A percentile compares a stretch with the other conserved stretches of the same genome.
Conservation (phyloP, 1,284 basidiomycete species). For the Pterulicium gracile region DNA sequence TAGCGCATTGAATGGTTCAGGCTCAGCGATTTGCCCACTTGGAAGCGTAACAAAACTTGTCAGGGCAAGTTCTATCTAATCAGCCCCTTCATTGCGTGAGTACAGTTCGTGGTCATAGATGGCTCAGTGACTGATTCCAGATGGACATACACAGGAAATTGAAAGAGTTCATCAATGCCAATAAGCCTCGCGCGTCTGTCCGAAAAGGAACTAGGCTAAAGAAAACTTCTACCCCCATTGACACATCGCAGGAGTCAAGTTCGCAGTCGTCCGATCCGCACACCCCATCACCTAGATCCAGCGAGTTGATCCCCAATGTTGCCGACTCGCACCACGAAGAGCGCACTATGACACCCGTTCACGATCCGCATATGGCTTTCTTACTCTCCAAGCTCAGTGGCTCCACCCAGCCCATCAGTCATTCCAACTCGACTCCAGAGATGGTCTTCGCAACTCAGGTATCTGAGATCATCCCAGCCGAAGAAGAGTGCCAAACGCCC, state of each 20-base stretch:
- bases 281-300: not conserved
- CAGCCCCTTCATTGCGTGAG: constrained; percentile 87
- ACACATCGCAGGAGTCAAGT: constrained; percentile 18
- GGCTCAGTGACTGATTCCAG: constrained; percentile 10
- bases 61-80: constrained; percentile 91
- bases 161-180: constrained; percentile 51
- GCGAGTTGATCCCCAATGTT: not conserved
- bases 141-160: constrained; percentile 34
- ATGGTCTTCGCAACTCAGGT: not conserved
- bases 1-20: constrained; percentile 98
- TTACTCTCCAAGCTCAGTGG: not conserved
- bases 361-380: constrained; percentile 1
- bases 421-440: not conserved
- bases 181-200: constrained; percentile 29
- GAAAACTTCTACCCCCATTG: constrained; percentile 11
- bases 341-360: not conserved
- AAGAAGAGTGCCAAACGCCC: not conserved
- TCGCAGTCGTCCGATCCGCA: constrained; percentile 1
- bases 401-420: not conserved
- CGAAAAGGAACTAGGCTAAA: constrained; percentile 21
- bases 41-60: constrained; percentile 71
- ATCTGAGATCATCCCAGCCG: not conserved
- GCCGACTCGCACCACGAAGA: not conserved
- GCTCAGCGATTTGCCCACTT: constrained; percentile 84
- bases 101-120: constrained; percentile 10